Base-by-base conservation (phyloP, 164 flowering plant genomes). In the Saururus chinensis region DNA sequence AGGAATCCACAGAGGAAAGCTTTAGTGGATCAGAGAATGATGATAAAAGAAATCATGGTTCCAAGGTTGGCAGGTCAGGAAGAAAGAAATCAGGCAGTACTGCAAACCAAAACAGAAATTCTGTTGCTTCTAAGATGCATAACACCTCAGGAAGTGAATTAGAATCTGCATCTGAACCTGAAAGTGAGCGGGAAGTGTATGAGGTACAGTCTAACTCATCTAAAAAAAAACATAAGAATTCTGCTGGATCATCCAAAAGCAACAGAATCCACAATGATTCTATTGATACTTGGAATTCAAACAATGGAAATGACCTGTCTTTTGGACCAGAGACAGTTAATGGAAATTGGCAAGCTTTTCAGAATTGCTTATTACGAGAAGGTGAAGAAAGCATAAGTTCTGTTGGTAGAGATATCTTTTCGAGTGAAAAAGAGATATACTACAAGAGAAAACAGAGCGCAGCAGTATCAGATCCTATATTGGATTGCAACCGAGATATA, bases 261-360 rank as follows among this genome's bases (percentile, higher is more conserved):
- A 75, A 74, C 65, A 81, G 67, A 53, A 66, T 60, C 26, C 65
- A 48, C 21, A 24, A 37, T 8, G 66, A 66, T 51, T 61, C 81
- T 61, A 30, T 48, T 19, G 78, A 74, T 65, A 40, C 37, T 56
- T n/a, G 24, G 56, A 71, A 66, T 58, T 64, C 73, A 35, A 60
- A 48, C 61, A 74, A 68, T 23, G 74, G 68, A 55, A 78, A 71
- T 6, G 83, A 61, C 42, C 53, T 63, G 61, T 13, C 13, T 57
- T 11, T 59, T 63, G 80, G 65, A 54, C 75, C 76, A 53, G 82
- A 75, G 26, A 65, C 64, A 40, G 89, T 77, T 67, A 81, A 73
- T 66, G 91, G 82, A 59, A 78, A 83, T 68, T 91, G 97, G 99
- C 81, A 84, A 66, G 97, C 95, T 64, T 95, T 91, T 76, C 97